Evolutionary conservation across 495 filamentous ascomycete species (phyloP).

Genomic region (Arthonia radiata): DNA sequence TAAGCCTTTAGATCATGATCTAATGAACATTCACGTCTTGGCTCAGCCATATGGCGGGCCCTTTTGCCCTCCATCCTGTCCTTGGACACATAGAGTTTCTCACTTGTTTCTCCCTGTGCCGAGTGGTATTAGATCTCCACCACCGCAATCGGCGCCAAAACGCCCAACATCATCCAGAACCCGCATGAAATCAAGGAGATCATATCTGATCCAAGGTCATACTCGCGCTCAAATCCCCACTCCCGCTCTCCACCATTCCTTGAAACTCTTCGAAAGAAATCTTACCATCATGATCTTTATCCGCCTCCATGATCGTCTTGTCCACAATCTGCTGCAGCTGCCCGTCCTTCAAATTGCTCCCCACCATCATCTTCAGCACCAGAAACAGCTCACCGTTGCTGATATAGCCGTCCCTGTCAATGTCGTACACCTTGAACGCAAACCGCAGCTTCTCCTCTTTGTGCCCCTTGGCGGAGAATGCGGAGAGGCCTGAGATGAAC

Average conservation of each 20-base stretch:
- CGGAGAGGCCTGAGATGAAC: constrained; percentile 85
- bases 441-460: constrained; percentile 97
- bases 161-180: too few species aligned
- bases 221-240: too few species aligned
- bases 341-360: constrained; percentile 96
- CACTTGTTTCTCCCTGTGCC: too few species aligned
- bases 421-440: constrained; percentile 98
- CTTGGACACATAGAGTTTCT: too few species aligned
- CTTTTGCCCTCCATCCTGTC: too few species aligned
- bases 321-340: constrained; percentile 96
- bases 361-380: constrained; percentile 99
- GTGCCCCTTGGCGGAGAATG: constrained; percentile 93
- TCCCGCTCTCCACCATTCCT: constrained; percentile 95
- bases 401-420: constrained; percentile 95
- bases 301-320: constrained; percentile 99
- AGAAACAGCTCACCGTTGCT: constrained; percentile 98
- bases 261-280: constrained; percentile 99
- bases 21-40: too few species aligned
- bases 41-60: too few species aligned
- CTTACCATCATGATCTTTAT: constrained; percentile 85
- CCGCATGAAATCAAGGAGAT: too few species aligned
- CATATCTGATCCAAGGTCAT: too few species aligned
- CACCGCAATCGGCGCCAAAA: too few species aligned
- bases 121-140: too few species aligned
- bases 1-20: constrained; percentile 6